A percentile compares a stretch with the other conserved stretches of the same genome.
These are phyloP conservation scores for Suillus discolor DNA, from an alignment of 768 basidiomycete genomes.

Conservation along the genomic window DNA sequence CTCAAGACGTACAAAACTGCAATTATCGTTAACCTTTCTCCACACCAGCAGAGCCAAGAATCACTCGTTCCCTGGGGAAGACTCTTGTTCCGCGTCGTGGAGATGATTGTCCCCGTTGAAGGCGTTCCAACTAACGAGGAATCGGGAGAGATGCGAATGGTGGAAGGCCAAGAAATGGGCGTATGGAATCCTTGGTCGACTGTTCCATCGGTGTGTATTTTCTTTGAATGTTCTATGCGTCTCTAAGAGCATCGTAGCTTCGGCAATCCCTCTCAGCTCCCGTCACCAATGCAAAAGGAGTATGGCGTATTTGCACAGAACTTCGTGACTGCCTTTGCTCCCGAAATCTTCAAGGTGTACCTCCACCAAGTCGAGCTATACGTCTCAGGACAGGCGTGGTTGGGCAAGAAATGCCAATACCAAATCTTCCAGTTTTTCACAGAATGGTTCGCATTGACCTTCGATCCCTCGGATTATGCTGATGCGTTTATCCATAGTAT, in stretches of 20 bases:
- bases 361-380: constrained; percentile 65
- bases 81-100: constrained; percentile 79
- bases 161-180: constrained; percentile 96
- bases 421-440: constrained; percentile 85
- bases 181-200: constrained; percentile 66
- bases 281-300: constrained; percentile 65
- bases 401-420: constrained; percentile 82
- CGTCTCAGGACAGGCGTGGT: constrained; percentile 74
- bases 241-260: constrained; percentile 46
- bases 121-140: constrained; percentile 73
- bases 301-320: constrained; percentile 76
- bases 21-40: constrained; percentile 71
- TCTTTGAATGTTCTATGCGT: not conserved
- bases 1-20: constrained; percentile 86
- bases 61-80: constrained; percentile 88
- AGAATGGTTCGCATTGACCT: constrained; percentile 65
- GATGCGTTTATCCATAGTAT: constrained; percentile 51
- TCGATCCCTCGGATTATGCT: constrained; percentile 6
- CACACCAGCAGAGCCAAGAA: constrained; percentile 73
- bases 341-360: constrained; percentile 85
- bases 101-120: constrained; percentile 64
- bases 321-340: constrained; percentile 78
- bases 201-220: constrained; percentile 67
- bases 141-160: constrained; percentile 81
- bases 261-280: constrained; percentile 88